Evolutionary conservation across 805 yeast species (phyloP), one percentile per base, ranked within the genome.

Genomic region (Starmerella stigmatis): DNA sequence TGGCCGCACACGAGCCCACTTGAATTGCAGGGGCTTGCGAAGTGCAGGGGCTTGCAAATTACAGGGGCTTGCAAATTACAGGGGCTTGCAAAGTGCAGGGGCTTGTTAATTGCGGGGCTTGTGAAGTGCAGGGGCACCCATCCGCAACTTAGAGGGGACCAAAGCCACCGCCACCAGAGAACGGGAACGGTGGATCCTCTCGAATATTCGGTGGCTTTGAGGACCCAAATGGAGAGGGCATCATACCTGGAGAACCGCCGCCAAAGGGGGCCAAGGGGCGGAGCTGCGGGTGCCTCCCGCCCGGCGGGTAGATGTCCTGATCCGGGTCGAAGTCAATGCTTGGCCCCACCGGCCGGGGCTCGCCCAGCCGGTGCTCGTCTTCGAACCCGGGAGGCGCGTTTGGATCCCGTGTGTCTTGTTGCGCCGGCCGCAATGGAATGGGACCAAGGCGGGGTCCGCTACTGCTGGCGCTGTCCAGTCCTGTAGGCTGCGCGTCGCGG

Each of bases 381-480:
- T 72, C 76, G 51, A 71, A 66, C 6, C 65, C 69, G 1, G 71
- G 71, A 6, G 66, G 65, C 2, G 54, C 56, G 4, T 57, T 57
- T 3, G 61, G 51, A 16, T 51, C 50, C 2, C 45, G 41, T 30
- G 13, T 8, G 28, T 15, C 29, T 7, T 5, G 30, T 12, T 27
- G n/a, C 30, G 30, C n/a, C 30, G n/a, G 30, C n/a, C 30, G 30
- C 30, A n/a, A n/a, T n/a, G n/a, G n/a, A n/a, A n/a, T n/a, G n/a
- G n/a, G n/a, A n/a, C n/a, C n/a, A n/a, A n/a, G n/a, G n/a, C n/a
- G n/a, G n/a, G n/a, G n/a, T n/a, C n/a, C n/a, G n/a, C n/a, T n/a
- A n/a, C n/a, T n/a, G n/a, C n/a, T n/a, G n/a, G n/a, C n/a, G n/a
- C n/a, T n/a, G n/a, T n/a, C n/a, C n/a, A n/a, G n/a, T n/a, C n/a